Evolutionary conservation across 495 filamentous ascomycete genomes (phyloP), one percentile per base, ranked within the genome.

Genomic region (Cudoniella acicularis): DNA sequence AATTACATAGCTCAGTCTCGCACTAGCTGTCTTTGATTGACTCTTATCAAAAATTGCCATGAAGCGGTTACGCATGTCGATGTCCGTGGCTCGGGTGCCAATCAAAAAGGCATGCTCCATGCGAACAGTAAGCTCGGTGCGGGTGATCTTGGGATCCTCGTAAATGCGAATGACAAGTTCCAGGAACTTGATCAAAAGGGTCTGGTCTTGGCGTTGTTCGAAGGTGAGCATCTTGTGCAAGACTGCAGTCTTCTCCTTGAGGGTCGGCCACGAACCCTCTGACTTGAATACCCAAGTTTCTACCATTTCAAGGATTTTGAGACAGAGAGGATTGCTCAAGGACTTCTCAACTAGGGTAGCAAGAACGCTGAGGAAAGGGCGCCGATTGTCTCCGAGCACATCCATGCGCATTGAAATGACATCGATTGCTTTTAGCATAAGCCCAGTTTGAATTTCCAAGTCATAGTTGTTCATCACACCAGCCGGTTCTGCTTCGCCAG

Each of bases 31-130:
- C 56, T 90, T 89, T 2, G 90, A 92, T 59, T 97, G 76, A 69
- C 89, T 95, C 64, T 86, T 86, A 72, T 98, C 93, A 57, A 98
- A 96, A 60, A 99, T 96, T 21, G 77, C 80, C 83, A 97, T 88
- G 74, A 98, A 98, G 25, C 93, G 87, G 65, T 96, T 96, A 24
- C 95, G 87, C 92, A 97, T 96, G 51, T 96, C 91, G 17, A 97
- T 88, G 69, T 99, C 94, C 64, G 92, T 88, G 4, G 93, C 94
- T 70, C 95, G 76, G 1, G 92, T 93, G 36, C 95, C 95, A 52
- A 99, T 92, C 62, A 99, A 78, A 79, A 99, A 99, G 13, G 95
- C 94, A 70, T 96, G 92, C 73, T 99, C 95, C 77, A 99, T 83
- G 20, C 95, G 83, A 4, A 99, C 95, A 0, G 95, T 97, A 48